phyloP scores from a whole-genome alignment of 257 asterid genomes.

The Solanum okadae region DNA sequence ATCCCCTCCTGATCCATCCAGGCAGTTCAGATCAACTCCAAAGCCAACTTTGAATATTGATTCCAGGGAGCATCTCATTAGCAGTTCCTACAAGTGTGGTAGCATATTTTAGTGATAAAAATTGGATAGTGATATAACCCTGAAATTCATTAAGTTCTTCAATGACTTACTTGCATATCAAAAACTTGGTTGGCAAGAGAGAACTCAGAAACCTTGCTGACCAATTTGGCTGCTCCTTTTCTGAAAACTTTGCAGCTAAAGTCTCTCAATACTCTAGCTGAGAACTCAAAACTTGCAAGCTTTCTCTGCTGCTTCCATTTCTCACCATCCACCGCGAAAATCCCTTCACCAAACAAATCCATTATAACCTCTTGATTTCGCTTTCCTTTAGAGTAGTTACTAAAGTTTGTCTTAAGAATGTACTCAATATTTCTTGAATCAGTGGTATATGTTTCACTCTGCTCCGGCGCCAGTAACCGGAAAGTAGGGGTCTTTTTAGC shows the following conservation, averaged over 20 bases:
- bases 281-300: conserved; percentile 64
- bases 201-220: conserved; percentile 11
- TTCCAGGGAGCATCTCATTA: conserved; percentile 65
- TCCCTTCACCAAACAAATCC: conserved; percentile 62
- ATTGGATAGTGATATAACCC: neutral
- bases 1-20: conserved; percentile 38
- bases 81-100: conserved; percentile 33
- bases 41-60: conserved; percentile 76
- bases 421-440: conserved; percentile 46
- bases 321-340: conserved; percentile 62
- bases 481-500: conserved; percentile 30
- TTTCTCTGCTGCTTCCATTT: conserved; percentile 74
- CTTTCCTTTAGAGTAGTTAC: conserved; percentile 39
- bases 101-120: neutral
- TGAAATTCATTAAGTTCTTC: neutral
- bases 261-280: conserved; percentile 58
- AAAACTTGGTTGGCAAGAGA: conserved; percentile 24
- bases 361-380: conserved; percentile 29
- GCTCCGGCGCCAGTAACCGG: conserved; percentile 40
- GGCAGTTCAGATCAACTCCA: conserved; percentile 58
- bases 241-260: conserved; percentile 59
- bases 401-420: conserved; percentile 47
- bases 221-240: conserved; percentile 40
- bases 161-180: conserved; percentile 47
- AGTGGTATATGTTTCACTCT: conserved; percentile 51